phyloP scores from a whole-genome alignment of 495 filamentous ascomycete species.

The Massariosphaeria phaeospora region DNA sequence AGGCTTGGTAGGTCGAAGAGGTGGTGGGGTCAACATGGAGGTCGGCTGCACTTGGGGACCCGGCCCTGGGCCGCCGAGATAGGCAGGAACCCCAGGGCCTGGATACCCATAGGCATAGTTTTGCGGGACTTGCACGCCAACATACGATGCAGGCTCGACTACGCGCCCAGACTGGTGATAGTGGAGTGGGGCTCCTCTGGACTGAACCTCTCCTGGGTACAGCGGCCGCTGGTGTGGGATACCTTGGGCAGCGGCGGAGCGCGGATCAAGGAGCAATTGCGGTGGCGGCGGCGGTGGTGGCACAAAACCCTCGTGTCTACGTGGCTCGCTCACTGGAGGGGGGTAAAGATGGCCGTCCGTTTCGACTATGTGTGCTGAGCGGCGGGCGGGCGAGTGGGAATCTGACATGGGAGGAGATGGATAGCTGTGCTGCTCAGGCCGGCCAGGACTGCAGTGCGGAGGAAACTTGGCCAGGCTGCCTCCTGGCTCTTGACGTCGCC shows the following conservation, averaged over 20 bases:
- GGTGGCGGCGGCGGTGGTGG: conserved; percentile 17
- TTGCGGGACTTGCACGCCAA: conserved; percentile 23
- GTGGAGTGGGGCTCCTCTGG: conserved; percentile 10
- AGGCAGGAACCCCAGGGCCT: conserved; percentile 23
- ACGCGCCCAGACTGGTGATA: conserved; percentile 14
- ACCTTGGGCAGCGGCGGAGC: conserved; percentile 10
- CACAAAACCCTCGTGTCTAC: conserved; percentile 17
- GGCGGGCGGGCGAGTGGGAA: conserved; percentile 37
- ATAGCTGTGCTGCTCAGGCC: conserved; percentile 34
- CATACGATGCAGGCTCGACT: conserved; percentile 17
- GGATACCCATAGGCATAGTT: conserved; percentile 29
- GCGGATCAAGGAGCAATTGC: conserved; percentile 9
- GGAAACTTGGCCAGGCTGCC: conserved; percentile 29
- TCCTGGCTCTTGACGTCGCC: conserved; percentile 33
- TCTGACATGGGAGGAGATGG: conserved; percentile 45
- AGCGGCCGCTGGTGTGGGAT: conserved; percentile 19
- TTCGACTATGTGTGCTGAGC: conserved; percentile 29
- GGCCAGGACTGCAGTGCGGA: conserved; percentile 26
- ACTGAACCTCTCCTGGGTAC: conserved; percentile 27
- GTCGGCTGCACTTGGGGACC: conserved; percentile 33
- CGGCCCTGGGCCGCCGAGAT: conserved; percentile 23
- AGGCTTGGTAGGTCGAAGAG: conserved; percentile 45
- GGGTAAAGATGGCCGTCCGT: conserved; percentile 27
- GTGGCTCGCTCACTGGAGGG: conserved; percentile 14
- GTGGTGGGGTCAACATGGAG: conserved; percentile 30